Conservation (phyloP, 1,284 basidiomycete species). For the Apiotrichum domesticum region DNA sequence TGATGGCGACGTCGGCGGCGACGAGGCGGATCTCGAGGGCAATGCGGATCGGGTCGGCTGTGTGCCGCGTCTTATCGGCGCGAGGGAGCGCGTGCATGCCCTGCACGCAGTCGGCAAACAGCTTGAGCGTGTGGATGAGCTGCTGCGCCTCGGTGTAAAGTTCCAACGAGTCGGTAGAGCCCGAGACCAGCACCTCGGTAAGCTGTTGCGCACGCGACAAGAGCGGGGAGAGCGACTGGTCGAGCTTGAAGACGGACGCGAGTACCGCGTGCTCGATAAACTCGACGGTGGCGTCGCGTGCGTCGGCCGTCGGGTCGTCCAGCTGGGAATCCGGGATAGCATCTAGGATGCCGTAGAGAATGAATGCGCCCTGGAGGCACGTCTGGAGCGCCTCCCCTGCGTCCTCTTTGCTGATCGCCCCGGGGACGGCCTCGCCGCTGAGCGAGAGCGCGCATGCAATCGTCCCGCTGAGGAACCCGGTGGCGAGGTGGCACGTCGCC, state of each 20-base stretch:
- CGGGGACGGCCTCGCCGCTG: too few species aligned
- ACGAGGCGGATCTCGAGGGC: neutral
- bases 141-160: neutral
- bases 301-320: neutral
- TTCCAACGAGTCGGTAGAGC: neutral
- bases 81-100: neutral
- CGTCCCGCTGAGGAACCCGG: neutral
- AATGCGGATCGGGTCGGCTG: neutral
- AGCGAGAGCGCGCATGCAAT: neutral
- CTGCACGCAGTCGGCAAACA: neutral
- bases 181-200: neutral
- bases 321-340: neutral
- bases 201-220: neutral
- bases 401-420: neutral
- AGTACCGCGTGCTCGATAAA: neutral
- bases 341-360: neutral
- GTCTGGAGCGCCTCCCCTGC: neutral
- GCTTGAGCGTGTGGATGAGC: neutral
- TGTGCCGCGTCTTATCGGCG: too few species aligned
- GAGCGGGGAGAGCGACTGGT: neutral
- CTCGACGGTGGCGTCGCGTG: neutral
- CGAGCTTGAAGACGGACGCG: neutral
- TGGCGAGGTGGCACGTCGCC: neutral
- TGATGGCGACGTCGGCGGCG: neutral
- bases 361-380: neutral